Evolutionary conservation across 352 stramenopile genomes (phyloP), one percentile per base, ranked within the genome.

Genomic region (Phytopythium mirpurense): DNA sequence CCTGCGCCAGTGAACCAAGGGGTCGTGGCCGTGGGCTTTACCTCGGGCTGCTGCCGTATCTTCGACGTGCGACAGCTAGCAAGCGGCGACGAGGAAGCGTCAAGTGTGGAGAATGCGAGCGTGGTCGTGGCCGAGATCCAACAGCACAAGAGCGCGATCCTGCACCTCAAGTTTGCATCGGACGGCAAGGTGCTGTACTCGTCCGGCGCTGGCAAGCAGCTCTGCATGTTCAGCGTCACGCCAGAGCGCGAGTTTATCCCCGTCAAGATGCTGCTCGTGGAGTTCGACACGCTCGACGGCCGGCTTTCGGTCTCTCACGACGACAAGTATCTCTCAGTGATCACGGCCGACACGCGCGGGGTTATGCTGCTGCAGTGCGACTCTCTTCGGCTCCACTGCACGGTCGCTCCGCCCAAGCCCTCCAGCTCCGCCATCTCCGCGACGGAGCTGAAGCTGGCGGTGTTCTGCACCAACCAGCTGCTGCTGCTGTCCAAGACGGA

Each of bases 71-170:
- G 38, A 21, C 45, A 58, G 12, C 60, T 52, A 4, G 21, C 43
- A 34, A 27, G 21, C 23, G 46, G 23, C 0, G 46, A 52, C 12
- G n/a, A 42, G 21, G 19, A 37, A 9, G 3, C n/a, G n/a, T 29
- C 19, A 32, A 16, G 19, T 1, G 8, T 4, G 34, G 41, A 47
- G 49, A 36, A 56, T 19, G 45, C 41, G 38, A 34, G 51, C 6
- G 27, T 58, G 11, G 70, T 92, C 11, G 12, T 93, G 8, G 62
- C 74, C n/a, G 84, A 93, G 56, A 87, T 91, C 56, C 72, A 87
- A 51, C 89, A 97, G 63, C 90, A 97, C 54, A 66, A 80, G 40
- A 94, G 76, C 32, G 47, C 67, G 15, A 83, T 97, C 16, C 53
- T 51, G 5, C 67, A 81, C 19, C 54, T 93, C 21, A 53, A 70